These are phyloP conservation scores for Decorospora gaudefroyi DNA, from an alignment of 2,329 filamentous ascomycete species.

Conservation along the genomic window DNA sequence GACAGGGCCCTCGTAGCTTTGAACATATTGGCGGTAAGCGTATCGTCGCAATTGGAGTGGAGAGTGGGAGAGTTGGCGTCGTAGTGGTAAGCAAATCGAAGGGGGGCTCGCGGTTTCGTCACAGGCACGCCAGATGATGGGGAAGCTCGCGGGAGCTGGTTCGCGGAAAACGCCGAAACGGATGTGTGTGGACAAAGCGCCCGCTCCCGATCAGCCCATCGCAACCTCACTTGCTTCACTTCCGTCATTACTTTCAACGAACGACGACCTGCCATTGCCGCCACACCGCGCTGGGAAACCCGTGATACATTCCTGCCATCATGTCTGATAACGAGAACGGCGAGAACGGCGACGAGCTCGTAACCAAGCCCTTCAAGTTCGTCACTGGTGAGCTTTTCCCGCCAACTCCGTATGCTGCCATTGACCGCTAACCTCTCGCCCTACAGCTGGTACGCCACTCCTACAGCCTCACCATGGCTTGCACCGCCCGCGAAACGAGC, in stretches of 20 bases:
- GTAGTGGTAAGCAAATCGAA: conserved; percentile 18
- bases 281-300: conserved; percentile 23
- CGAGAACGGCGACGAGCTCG: conserved; percentile 69
- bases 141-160: conserved; percentile 30
- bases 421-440: conserved; percentile 37
- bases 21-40: conserved; percentile 34
- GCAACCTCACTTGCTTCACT: conserved; percentile 38
- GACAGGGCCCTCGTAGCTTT: conserved; percentile 47
- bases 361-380: conserved; percentile 99
- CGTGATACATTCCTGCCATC: conserved; percentile 57
- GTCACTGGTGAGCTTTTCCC: conserved; percentile 78
- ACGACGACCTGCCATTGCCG: conserved; percentile 39
- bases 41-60: conserved; percentile 27
- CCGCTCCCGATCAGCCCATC: conserved; percentile 41
- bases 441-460: conserved; percentile 49
- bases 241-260: conserved; percentile 33
- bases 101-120: conserved; percentile 39
- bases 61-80: conserved; percentile 26
- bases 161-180: conserved; percentile 41
- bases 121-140: conserved; percentile 29
- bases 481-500: conserved; percentile 7
- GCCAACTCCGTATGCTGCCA: conserved; percentile 16
- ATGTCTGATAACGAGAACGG: conserved; percentile 72
- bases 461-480: conserved; percentile 14
- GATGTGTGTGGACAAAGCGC: conserved; percentile 44